Evolutionary conservation across 352 stramenopile genomes (phyloP), one percentile per base, ranked within the genome.

Genomic region (Hyaloperonospora brassicae): DNA sequence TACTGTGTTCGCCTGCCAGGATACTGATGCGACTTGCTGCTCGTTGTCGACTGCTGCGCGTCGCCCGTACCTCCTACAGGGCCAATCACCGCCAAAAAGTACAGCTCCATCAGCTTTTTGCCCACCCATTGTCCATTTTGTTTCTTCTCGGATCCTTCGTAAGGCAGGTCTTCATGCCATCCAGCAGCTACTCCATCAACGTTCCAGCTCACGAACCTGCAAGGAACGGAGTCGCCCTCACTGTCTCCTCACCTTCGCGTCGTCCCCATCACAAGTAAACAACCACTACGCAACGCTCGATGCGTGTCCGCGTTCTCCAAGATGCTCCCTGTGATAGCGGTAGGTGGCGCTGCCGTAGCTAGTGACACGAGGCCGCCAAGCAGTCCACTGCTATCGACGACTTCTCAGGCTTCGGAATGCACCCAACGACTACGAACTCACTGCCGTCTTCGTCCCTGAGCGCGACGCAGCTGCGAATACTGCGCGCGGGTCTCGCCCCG

Each of bases 61-160:
- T 68, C 70, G 21, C 79, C 78, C 1, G 66, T 49, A 9, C 81
- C 81, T 43, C 79, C 75, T 42, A 74, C 70, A 5, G 82, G 79
- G 49, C 89, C 89, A 35, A 92, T 70, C 42, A 89, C 63, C 36
- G 88, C 71, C 31, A 86, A 50, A 56, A 80, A 88, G 67, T 76
- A 34, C 46, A 73, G 53, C 25, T 9, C 13, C 27, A 34, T 34
- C 8, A 39, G 10, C 30, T 42, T 11, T 6, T 35, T 11, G 22
- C 12, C 27, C 17, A 44, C 8, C 25, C 27, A 1, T 9, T 5
- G 12, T 44, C 38, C 31, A 40, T 11, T 3, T 31, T 14, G 17
- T 31, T 11, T 25, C 40, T 45, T 45, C 30, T 42, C 47, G 41
- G 23, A 68, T 55, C 54, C 63, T 67, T 3, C 34, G 49, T 24